Percentiles rank a stretch among this genome's conserved stretches.
phyloP scores from a whole-genome alignment of 2,329 filamentous ascomycete species.

The Penicillium corylophilum region DNA sequence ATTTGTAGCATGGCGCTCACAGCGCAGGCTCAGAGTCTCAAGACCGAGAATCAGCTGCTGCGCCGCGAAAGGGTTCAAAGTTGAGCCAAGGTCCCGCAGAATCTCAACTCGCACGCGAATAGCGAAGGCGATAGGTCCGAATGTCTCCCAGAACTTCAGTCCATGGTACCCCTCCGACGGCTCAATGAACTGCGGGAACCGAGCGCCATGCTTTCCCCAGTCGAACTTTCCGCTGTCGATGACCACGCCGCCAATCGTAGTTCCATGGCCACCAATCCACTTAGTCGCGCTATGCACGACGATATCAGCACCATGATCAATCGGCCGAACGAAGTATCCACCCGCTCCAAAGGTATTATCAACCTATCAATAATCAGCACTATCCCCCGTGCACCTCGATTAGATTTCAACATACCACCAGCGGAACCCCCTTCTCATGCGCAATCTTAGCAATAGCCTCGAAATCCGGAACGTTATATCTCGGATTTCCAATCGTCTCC shows the following conservation, averaged over 20 bases:
- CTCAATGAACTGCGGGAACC: constrained; percentile 92
- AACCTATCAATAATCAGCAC: constrained; percentile 51
- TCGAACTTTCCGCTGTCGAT: constrained; percentile 90
- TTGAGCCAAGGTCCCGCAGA: constrained; percentile 78
- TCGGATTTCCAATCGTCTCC: constrained; percentile 90
- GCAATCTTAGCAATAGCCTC: constrained; percentile 81
- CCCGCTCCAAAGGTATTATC: constrained; percentile 97
- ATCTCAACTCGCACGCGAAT: constrained; percentile 87
- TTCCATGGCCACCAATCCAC: constrained; percentile 95
- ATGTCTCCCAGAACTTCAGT: constrained; percentile 77
- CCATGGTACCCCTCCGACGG: constrained; percentile 62
- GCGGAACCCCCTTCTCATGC: constrained; percentile 66
- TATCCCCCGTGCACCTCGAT: too few species aligned
- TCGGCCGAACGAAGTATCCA: constrained; percentile 81
- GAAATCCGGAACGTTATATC: constrained; percentile 89
- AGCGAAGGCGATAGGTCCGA: constrained; percentile 80
- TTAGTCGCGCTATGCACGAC: constrained; percentile 94
- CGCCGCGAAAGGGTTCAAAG: constrained; percentile 85
- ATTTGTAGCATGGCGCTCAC: constrained; percentile 84
- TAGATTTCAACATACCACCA: constrained; percentile 47
- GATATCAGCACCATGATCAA: constrained; percentile 89
- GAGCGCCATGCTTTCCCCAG: constrained; percentile 78
- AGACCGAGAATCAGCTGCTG: constrained; percentile 87
- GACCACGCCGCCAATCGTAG: constrained; percentile 82
- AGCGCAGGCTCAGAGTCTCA: constrained; percentile 84